Evolutionary conservation across 108 stramenopile species (phyloP).

Genomic region (Stephanodiscus triporus): DNA sequence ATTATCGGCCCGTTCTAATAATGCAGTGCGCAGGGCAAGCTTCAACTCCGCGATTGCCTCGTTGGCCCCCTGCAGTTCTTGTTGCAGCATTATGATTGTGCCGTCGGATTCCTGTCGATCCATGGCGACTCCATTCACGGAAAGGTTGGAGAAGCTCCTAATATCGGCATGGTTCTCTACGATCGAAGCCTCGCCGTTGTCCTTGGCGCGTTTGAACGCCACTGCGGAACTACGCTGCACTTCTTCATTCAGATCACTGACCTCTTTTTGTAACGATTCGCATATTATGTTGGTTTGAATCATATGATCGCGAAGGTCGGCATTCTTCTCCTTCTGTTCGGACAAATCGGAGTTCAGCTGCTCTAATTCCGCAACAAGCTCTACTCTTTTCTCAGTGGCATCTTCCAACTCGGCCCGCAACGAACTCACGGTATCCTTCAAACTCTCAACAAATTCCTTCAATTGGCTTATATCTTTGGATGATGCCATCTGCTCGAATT

Average conservation of each 20-base stretch:
- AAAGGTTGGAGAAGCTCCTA: slow-evolving; percentile 2
- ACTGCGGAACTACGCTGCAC: slow-evolving; percentile 48
- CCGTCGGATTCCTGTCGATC: slow-evolving; percentile 60
- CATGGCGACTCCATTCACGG: slow-evolving; percentile 4
- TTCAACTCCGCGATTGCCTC: slow-evolving; percentile 81
- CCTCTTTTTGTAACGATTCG: slow-evolving; percentile 40
- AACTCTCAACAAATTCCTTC: slow-evolving; percentile 38
- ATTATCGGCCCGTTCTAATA: slow-evolving; percentile 46
- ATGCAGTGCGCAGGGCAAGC: slow-evolving; percentile 67
- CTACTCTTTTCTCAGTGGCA: slow-evolving; percentile 29
- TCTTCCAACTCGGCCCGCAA: slow-evolving; percentile 34
- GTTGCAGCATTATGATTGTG: slow-evolving; percentile 81
- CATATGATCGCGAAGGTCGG: slow-evolving; percentile 37
- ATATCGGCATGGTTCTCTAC: slow-evolving; percentile 13
- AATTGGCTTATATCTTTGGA: slow-evolving; percentile 48
- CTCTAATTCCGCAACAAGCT: slow-evolving; percentile 43
- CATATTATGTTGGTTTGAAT: slow-evolving; percentile 34
- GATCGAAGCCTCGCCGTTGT: slow-evolving; percentile 26
- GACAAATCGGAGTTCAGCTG: slow-evolving; percentile 18
- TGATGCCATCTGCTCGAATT: slow-evolving; percentile 21
- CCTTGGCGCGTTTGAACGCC: slow-evolving; percentile 44
- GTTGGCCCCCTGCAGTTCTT: slow-evolving; percentile 78
- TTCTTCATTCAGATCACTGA: slow-evolving; percentile 39
- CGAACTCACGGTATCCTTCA: slow-evolving; percentile 31
- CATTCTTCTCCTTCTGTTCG: slow-evolving; percentile 28